Evolutionary conservation across 768 basidiomycete genomes (phyloP), one percentile per base, ranked within the genome.

Genomic region (Phaffia tasmanica): DNA sequence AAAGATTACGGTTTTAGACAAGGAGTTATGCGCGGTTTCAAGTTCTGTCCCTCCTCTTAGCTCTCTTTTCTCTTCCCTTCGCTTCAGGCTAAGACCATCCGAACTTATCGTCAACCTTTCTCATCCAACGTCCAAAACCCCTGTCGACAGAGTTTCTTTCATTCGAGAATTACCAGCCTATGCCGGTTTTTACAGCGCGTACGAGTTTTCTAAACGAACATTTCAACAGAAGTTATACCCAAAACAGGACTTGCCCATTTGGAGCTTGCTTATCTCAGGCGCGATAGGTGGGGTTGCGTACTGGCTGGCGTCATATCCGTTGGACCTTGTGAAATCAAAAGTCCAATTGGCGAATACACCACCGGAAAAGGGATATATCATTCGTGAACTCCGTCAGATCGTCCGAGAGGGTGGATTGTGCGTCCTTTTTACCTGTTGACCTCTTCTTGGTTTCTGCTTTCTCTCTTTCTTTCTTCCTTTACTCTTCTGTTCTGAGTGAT

Each of bases 21-120:
- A 70, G 95, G 95, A 6, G 81, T 98, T 61, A 95, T 99, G 93
- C 80, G 95, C 23, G 95, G 95, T 1, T 98, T 91, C 75, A 97
- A 94, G 94, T 92, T 90, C 68, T 62, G 16, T 47, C 57, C 61
- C 61, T 15, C 23, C 0, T 51, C 30, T 9, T 50, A 8, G 30
- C 25, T 30, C 7, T 14, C 23, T 18, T 21, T 27, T 49, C 32
- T 27, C 18, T 56, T 27, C 5, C 51, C 21, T n/a, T 47, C 46
- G 16, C 21, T 9, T 19, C 50, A 23, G 4, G 42, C 47, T 42
- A 11, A 42, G 11, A 42, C 35, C 11, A 42, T 5, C 35, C 35
- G 11, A 42, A 11, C 35, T 5, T 42, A 11, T 11, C 11, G 35
- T 5, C 35, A 42, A 42, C 11, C 35, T 51, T 47, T 16, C 3